Evolutionary conservation across 345 rosid species (phyloP).

Genomic region (Bruguiera parviflora): DNA sequence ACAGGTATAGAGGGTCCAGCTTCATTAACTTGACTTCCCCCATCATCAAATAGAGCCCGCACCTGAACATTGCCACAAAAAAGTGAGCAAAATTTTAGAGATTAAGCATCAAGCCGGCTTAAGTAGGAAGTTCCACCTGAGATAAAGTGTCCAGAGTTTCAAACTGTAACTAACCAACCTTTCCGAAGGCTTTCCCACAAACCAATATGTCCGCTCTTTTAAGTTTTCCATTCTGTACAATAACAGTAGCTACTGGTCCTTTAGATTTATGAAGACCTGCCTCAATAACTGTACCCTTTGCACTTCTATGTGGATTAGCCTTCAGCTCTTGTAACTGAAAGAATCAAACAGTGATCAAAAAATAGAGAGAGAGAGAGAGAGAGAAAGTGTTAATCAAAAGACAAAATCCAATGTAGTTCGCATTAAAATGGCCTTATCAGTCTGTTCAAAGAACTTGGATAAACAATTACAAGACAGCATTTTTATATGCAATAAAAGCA

Average conservation of each 20-base stretch:
- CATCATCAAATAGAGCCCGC: conserved; percentile 86
- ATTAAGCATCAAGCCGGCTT: conserved; percentile 13
- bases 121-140: conserved; percentile 3
- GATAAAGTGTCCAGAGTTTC: conserved; percentile 10
- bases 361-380: no score
- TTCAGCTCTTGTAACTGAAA: conserved; percentile 93
- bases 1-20: conserved; percentile 96
- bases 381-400: no score
- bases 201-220: conserved; percentile 85
- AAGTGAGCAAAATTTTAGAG: not conserved
- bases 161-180: conserved; percentile 49
- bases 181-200: conserved; percentile 96
- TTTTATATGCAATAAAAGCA: no score
- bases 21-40: conserved; percentile 69
- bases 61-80: conserved; percentile 45
- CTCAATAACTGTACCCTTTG: conserved; percentile 91
- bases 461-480: no score
- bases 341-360: conserved; percentile 14
- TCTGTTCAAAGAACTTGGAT: no score
- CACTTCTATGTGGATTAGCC: conserved; percentile 95
- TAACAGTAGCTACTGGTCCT: conserved; percentile 87
- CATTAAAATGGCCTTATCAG: no score
- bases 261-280: conserved; percentile 91
- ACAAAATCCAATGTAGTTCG: no score
- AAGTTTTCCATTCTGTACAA: conserved; percentile 92